Evolutionary conservation across 2,329 filamentous ascomycete species (phyloP).

Genomic region (Pestalotiopsis sp.): DNA sequence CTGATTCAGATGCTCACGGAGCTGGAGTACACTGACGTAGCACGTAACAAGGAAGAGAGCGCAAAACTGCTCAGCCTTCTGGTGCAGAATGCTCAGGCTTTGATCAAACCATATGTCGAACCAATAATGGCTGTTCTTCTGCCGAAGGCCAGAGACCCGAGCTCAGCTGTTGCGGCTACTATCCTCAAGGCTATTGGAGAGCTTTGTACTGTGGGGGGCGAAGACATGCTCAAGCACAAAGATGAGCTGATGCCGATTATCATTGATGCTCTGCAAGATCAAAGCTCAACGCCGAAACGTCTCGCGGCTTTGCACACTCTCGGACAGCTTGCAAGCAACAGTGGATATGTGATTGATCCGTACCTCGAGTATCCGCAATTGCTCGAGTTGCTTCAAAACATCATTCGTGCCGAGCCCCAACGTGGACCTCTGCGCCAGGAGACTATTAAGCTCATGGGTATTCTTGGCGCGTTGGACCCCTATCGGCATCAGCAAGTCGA

Average conservation of each 20-base stretch:
- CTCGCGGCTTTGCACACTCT: constrained; percentile 89
- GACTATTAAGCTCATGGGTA: constrained; percentile 95
- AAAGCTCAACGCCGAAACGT: constrained; percentile 86
- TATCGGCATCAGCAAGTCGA: constrained; percentile 96
- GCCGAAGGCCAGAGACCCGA: constrained; percentile 84
- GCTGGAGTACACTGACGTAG: constrained; percentile 92
- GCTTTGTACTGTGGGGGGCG: constrained; percentile 88
- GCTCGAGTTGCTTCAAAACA: constrained; percentile 87
- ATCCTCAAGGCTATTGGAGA: constrained; percentile 96
- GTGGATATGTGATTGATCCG: constrained; percentile 95
- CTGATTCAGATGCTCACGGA: constrained; percentile 96
- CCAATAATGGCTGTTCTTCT: constrained; percentile 95
- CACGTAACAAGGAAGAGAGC: constrained; percentile 94
- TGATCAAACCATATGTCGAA: constrained; percentile 96
- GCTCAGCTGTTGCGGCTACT: constrained; percentile 86
- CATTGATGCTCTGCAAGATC: constrained; percentile 89
- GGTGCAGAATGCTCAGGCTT: constrained; percentile 86
- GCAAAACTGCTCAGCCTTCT: constrained; percentile 90
- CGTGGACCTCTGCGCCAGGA: constrained; percentile 85
- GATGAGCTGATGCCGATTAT: constrained; percentile 93
- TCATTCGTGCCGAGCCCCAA: constrained; percentile 87
- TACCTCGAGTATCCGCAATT: constrained; percentile 95
- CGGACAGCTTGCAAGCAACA: constrained; percentile 91
- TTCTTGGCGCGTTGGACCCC: constrained; percentile 90
- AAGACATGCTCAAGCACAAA: constrained; percentile 92